These are phyloP conservation scores for Vigna trinervia DNA, from an alignment of 306 rosid genomes.

Conservation along the genomic window DNA sequence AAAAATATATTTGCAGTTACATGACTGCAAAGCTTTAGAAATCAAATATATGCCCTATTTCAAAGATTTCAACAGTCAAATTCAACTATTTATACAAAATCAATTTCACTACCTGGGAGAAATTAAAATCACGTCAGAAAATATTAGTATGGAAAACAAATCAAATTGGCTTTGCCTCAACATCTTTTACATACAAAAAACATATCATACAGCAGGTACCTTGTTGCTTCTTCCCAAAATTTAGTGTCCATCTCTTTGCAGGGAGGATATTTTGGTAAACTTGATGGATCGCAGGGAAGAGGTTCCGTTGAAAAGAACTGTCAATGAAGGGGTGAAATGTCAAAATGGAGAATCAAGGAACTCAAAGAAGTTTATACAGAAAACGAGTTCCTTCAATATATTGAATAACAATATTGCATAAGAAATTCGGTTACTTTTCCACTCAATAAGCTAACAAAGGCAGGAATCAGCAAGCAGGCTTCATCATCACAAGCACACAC, in stretches of 20 bases:
- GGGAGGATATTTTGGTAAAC: slow-evolving; percentile 89
- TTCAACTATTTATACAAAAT: slow-evolving; percentile 12
- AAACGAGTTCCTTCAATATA: slow-evolving; percentile 33
- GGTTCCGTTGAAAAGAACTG: slow-evolving; percentile 87
- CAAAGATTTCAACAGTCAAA: slow-evolving; percentile 28
- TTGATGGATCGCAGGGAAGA: slow-evolving; percentile 84
- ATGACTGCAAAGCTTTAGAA: background rate
- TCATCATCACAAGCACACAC: slow-evolving; percentile 17
- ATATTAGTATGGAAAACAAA: slow-evolving; percentile 8
- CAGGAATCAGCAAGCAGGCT: slow-evolving; percentile 1
- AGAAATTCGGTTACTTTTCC: slow-evolving; percentile 32
- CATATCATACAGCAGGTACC: slow-evolving; percentile 55
- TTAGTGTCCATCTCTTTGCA: slow-evolving; percentile 93
- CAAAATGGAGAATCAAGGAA: slow-evolving; percentile 35
- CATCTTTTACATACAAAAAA: background rate
- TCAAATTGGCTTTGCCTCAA: slow-evolving; percentile 21
- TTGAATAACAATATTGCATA: slow-evolving; percentile 21
- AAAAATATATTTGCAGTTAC: background rate
- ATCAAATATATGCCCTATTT: slow-evolving; percentile 20
- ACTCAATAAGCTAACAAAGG: slow-evolving; percentile 9
- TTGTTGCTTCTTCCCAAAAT: slow-evolving; percentile 66
- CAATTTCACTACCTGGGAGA: slow-evolving; percentile 10
- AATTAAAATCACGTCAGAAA: slow-evolving; percentile 27
- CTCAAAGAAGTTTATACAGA: slow-evolving; percentile 30
- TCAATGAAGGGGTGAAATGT: slow-evolving; percentile 38